phyloP scores from a whole-genome alignment of 495 filamentous ascomycete genomes.

The Talaromyces wortmannii region DNA sequence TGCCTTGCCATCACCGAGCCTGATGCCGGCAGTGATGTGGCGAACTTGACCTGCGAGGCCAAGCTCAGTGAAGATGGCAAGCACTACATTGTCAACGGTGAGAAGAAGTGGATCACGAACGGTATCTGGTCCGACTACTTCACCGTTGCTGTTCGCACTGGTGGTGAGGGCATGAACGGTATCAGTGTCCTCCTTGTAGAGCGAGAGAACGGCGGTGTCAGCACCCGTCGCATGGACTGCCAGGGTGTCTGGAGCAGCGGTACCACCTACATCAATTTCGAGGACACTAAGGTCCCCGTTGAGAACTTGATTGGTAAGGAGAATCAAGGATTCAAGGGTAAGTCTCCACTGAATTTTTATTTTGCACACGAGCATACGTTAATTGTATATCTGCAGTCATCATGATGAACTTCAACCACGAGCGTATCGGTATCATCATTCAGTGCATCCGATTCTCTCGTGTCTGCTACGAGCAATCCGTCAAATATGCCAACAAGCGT shows the following conservation, averaged over 20 bases:
- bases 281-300: conserved; percentile 97
- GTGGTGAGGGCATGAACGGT: conserved; percentile 80
- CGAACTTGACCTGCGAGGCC: conserved; percentile 90
- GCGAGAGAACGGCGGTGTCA: conserved; percentile 72
- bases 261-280: conserved; percentile 95
- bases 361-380: not conserved
- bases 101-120: conserved; percentile 99
- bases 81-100: conserved; percentile 98
- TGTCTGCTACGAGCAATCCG: conserved; percentile 92
- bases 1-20: conserved; percentile 84
- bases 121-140: conserved; percentile 96
- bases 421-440: conserved; percentile 97
- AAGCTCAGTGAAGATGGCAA: conserved; percentile 91
- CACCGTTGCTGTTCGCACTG: conserved; percentile 91
- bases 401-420: conserved; percentile 99
- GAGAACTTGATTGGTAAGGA: conserved; percentile 97
- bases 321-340: conserved; percentile 93
- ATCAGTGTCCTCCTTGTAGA: conserved; percentile 85
- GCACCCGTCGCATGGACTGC: conserved; percentile 94
- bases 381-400: conserved; percentile 45
- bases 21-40: conserved; percentile 81
- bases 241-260: conserved; percentile 94
- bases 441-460: conserved; percentile 92
- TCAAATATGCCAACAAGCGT: conserved; percentile 96
- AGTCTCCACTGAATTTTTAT: not conserved